phyloP scores from a whole-genome alignment of 768 basidiomycete genomes.

The Termitomyces sp. region DNA sequence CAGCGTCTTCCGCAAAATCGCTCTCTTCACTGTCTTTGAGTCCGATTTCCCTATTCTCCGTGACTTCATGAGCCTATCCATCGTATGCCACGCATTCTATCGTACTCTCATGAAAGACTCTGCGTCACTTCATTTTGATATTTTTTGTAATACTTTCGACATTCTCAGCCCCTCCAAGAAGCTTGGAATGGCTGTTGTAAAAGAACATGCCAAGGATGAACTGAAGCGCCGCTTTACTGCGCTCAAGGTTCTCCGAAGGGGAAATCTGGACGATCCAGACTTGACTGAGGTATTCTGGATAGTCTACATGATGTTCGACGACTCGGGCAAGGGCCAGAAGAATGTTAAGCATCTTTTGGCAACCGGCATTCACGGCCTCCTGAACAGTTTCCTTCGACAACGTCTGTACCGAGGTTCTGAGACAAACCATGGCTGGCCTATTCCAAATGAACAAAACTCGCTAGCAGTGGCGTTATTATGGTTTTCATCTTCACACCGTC shows the following conservation, averaged over 20 bases:
- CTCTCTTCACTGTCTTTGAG: constrained; percentile 23
- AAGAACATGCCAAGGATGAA: constrained; percentile 35
- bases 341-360: constrained; percentile 42
- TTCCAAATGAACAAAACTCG: constrained; percentile 38
- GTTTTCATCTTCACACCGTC: constrained; percentile 36
- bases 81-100: constrained; percentile 28
- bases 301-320: constrained; percentile 53
- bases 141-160: constrained; percentile 49
- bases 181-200: constrained; percentile 22
- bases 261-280: constrained; percentile 26
- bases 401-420: constrained; percentile 33
- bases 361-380: constrained; percentile 36
- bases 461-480: constrained; percentile 45
- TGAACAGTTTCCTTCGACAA: constrained; percentile 32
- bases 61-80: constrained; percentile 23
- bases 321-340: constrained; percentile 39
- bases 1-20: constrained; percentile 30
- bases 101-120: constrained; percentile 18
- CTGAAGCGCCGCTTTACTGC: constrained; percentile 37
- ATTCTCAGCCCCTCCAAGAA: constrained; percentile 33
- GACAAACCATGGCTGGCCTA: constrained; percentile 42
- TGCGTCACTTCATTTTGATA: constrained; percentile 27
- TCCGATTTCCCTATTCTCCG: constrained; percentile 24
- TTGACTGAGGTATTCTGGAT: constrained; percentile 44
- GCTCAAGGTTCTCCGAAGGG: constrained; percentile 39